phyloP scores from a whole-genome alignment of 352 stramenopile genomes.

The Phytophthora nicotianae region DNA sequence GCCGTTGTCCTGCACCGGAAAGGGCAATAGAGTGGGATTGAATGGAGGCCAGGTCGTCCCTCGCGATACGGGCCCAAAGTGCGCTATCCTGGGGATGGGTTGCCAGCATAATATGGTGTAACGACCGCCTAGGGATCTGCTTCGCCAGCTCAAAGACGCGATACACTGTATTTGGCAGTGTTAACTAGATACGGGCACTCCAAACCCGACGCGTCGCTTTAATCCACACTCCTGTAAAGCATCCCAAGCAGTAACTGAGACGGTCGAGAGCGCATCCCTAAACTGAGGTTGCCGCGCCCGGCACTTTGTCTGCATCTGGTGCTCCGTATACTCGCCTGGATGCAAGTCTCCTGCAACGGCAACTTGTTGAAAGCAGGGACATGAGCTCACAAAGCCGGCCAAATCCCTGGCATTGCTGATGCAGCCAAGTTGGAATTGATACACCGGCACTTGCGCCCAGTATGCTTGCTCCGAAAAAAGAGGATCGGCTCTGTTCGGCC shows the following conservation, averaged over 20 bases:
- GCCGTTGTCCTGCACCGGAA: constrained; percentile 21
- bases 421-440: constrained; percentile 15
- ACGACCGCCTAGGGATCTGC: not conserved
- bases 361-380: constrained; percentile 38
- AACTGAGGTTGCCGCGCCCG: constrained; percentile 17
- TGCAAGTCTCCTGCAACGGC: constrained; percentile 27
- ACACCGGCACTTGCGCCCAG: constrained; percentile 12
- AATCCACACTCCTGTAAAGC: constrained; percentile 3
- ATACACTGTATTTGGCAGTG: not conserved
- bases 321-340: constrained; percentile 33
- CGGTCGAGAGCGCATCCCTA: constrained; percentile 25
- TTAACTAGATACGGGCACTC: not conserved
- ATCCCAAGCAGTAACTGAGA: constrained; percentile 22
- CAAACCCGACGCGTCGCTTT: not conserved
- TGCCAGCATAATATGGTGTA: not conserved
- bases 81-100: constrained; percentile 11
- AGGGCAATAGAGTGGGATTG: not conserved
- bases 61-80: constrained; percentile 19
- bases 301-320: constrained; percentile 22
- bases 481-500: constrained; percentile 19
- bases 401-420: not conserved
- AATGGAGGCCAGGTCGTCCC: constrained; percentile 2
- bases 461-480: constrained; percentile 25
- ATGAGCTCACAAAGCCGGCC: constrained; percentile 22
- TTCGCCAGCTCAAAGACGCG: no score